phyloP scores from a whole-genome alignment of 305 asterid species.

The Fraxinus nigra region DNA sequence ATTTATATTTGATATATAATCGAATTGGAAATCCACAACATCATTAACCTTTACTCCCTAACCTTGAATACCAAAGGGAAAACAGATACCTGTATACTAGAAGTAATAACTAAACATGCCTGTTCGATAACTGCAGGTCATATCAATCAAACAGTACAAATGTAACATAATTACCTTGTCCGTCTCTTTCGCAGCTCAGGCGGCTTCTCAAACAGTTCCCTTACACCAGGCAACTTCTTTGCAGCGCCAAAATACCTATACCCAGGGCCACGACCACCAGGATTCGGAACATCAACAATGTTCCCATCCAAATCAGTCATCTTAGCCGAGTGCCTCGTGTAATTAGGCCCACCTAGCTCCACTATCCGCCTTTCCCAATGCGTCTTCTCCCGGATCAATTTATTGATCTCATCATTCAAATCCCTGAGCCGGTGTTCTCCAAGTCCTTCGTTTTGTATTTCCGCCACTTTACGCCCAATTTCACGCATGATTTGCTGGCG shows the following conservation, averaged over 20 bases:
- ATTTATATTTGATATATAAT: too few relatives aligned
- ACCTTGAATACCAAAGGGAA: background rate
- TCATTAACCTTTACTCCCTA: background rate
- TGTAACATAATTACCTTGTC: conserved; percentile 54
- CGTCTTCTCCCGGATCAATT: conserved; percentile 77
- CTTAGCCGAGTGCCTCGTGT: conserved; percentile 63
- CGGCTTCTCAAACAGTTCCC: conserved; percentile 89
- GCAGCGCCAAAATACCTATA: conserved; percentile 97
- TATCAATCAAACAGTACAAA: background rate
- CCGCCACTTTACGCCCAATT: conserved; percentile 86
- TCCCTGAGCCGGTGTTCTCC: conserved; percentile 88
- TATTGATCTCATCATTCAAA: conserved; percentile 89
- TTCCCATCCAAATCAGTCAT: conserved; percentile 98
- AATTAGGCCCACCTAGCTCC: conserved; percentile 88
- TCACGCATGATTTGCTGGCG: conserved; percentile 94
- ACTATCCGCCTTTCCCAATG: conserved; percentile 96
- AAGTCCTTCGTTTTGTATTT: conserved; percentile 87
- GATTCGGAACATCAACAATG: conserved; percentile 94
- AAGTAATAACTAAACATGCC: background rate
- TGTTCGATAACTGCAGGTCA: background rate
- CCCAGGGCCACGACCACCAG: conserved; percentile 94
- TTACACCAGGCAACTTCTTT: conserved; percentile 95
- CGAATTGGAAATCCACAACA: background rate
- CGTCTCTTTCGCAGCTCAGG: conserved; percentile 90
- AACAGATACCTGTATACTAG: background rate